Base-by-base conservation (phyloP, 768 basidiomycete species). In the Tricholoma furcatifolium region DNA sequence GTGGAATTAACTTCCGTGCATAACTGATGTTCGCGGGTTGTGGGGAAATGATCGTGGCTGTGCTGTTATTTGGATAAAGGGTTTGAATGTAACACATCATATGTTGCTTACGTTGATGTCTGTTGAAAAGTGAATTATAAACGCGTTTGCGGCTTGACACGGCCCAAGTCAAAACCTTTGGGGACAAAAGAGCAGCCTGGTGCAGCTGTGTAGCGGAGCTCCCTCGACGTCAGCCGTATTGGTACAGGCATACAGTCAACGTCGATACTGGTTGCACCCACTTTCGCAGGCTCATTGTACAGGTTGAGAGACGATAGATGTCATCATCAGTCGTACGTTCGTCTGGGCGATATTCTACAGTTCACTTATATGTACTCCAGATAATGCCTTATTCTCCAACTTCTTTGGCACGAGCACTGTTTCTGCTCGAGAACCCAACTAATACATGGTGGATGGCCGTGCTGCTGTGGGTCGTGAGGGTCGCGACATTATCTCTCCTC, bases 401-500 rank as follows among this genome's bases (percentile, higher is more conserved):
- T 14, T 55, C 56, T 11, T 35, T 66, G 27, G 44, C 58, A 58
- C 62, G 56, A 47, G 64, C 36, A 51, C 27, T 27, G 27, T 42
- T 75, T 41, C 51, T 74, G 35, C 58, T 72, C n/a, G 66, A 67
- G 18, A 62, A 65, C 31, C 62, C 70, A 30, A 56, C 62, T 54
- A 54, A 62, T 41, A 51, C 63, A 20, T 75, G 73, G 60, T 76
- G 74, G 67, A 63, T 77, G 14, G 64, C 69, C 8, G 51, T 80
- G 41, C 59, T 80, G 30, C 62, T 78, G 42, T 85, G 81, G 80
- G 48, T 78, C 47, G 62, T 80, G 18, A 74, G 83, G 59, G 62
- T 83, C 50, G 56, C 79, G 43, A 76, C 77, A 6, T 70, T 88
- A 56, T 80, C 77, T 18, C 73, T 88, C 27, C 60, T 87, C 50